Conservation (phyloP, 2,329 filamentous ascomycete genomes). For the Trichophyton equinum region DNA sequence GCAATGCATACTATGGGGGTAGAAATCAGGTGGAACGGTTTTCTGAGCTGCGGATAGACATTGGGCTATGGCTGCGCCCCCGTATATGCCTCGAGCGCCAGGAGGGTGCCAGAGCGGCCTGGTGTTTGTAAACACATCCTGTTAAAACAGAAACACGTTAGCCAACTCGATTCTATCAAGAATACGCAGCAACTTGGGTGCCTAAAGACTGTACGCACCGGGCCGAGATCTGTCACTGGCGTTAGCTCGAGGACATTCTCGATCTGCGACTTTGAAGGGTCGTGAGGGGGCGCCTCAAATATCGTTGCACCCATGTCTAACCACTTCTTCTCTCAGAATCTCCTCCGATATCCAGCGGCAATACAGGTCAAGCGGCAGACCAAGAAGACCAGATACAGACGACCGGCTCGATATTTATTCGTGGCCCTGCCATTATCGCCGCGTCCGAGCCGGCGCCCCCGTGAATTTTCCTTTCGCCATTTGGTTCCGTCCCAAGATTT, state of each 20-base stretch:
- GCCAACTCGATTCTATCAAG: not conserved
- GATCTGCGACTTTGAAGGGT: slow-evolving; percentile 63
- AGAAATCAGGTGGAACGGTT: slow-evolving; percentile 68
- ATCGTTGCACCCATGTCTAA: slow-evolving; percentile 41
- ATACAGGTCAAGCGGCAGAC: too few species aligned
- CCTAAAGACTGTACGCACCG: slow-evolving; percentile 40
- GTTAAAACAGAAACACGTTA: not conserved
- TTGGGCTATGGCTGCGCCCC: slow-evolving; percentile 86
- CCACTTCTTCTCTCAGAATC: not conserved
- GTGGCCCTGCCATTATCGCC: not conserved
- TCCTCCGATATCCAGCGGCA: not conserved
- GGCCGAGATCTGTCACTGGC: slow-evolving; percentile 48
- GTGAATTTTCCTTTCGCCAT: not conserved
- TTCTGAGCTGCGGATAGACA: slow-evolving; percentile 75
- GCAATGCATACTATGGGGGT: slow-evolving; percentile 94
- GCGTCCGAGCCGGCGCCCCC: not conserved
- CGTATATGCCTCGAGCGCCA: slow-evolving; percentile 84
- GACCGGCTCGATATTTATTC: not conserved
- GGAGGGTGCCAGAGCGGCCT: slow-evolving; percentile 84
- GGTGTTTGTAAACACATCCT: slow-evolving; percentile 93
- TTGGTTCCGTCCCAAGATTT: not conserved
- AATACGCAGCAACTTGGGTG: not conserved
- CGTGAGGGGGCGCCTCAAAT: slow-evolving; percentile 60
- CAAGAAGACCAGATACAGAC: not conserved
- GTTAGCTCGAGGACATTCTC: slow-evolving; percentile 83